A percentile compares a stretch with the other conserved stretches of the same genome.
phyloP scores from a whole-genome alignment of 1,284 basidiomycete species.

The Chalciporus piperatoides region DNA sequence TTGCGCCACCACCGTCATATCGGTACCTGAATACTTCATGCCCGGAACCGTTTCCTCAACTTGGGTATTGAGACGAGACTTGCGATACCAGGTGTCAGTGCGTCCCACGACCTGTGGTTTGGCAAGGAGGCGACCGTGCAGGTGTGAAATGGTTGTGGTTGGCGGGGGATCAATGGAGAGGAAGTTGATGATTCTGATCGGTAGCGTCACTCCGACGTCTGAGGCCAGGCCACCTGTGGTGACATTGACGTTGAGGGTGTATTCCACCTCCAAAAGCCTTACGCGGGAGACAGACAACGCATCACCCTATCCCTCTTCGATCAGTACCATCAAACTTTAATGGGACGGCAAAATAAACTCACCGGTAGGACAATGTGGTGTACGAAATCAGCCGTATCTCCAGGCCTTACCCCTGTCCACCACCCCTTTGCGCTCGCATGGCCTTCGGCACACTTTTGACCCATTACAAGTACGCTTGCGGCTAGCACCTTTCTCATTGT shows the following conservation, averaged over 20 bases:
- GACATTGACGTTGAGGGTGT: conserved; percentile 70
- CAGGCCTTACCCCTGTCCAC: conserved; percentile 78
- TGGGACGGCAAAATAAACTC: conserved; percentile 30
- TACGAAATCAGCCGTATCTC: conserved; percentile 57
- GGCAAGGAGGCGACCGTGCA: conserved; percentile 17
- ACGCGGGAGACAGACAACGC: conserved; percentile 73
- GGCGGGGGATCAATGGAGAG: conserved; percentile 79
- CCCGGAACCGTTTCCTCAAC: conserved; percentile 28
- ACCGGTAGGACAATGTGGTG: conserved; percentile 73
- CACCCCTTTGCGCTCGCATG: conserved; percentile 80
- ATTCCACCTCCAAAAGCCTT: conserved; percentile 77
- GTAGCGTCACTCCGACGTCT: conserved; percentile 65
- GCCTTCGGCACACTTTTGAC: conserved; percentile 59
- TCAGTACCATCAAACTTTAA: conserved; percentile 2
- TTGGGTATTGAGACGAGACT: conserved; percentile 15
- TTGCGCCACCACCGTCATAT: conserved; percentile 30
- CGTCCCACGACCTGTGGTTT: conserved; percentile 19
- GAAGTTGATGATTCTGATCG: conserved; percentile 74
- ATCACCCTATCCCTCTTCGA: conserved; percentile 50
- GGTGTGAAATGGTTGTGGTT: conserved; percentile 30
- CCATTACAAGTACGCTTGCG: conserved; percentile 63
- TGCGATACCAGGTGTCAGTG: conserved; percentile 31
- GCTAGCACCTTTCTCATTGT: conserved; percentile 65
- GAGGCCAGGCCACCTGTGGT: conserved; percentile 62
- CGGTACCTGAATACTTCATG: conserved; percentile 28